Percentiles rank a stretch among this genome's conserved stretches.
phyloP scores from a whole-genome alignment of 768 basidiomycete species.

The Podaxis sp. region DNA sequence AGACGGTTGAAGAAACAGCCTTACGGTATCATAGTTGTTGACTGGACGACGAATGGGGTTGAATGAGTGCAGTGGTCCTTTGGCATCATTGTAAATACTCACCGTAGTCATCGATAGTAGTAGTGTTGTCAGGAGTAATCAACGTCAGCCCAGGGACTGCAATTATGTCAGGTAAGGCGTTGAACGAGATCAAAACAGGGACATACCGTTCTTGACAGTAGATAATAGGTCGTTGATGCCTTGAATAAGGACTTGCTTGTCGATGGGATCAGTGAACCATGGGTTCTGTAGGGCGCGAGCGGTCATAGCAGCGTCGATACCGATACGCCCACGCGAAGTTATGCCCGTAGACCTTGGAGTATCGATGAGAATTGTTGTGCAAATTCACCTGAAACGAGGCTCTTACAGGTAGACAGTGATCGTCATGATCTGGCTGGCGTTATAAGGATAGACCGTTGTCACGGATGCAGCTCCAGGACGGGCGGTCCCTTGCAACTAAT shows the following conservation, averaged over 20 bases:
- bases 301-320: slow-evolving; percentile 53
- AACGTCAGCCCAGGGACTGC: slow-evolving; percentile 48
- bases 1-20: neutral
- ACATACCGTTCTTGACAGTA: slow-evolving; percentile 20
- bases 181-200: neutral
- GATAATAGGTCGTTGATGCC: slow-evolving; percentile 52
- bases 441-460: slow-evolving; percentile 50
- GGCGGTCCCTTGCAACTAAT: slow-evolving; percentile 60
- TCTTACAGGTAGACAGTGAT: slow-evolving; percentile 60
- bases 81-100: neutral
- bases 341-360: slow-evolving; percentile 50
- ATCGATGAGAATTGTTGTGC: neutral
- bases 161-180: neutral
- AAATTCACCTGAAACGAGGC: neutral
- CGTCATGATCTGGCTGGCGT: slow-evolving; percentile 56
- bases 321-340: slow-evolving; percentile 62
- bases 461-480: slow-evolving; percentile 59
- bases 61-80: neutral
- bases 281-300: slow-evolving; percentile 50
- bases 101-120: slow-evolving; percentile 44
- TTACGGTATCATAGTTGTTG: slow-evolving; percentile 36
- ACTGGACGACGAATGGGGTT: slow-evolving; percentile 27
- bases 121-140: slow-evolving; percentile 61
- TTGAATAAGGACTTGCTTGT: slow-evolving; percentile 51
- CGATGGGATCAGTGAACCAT: slow-evolving; percentile 59